Base-by-base conservation (phyloP, 371 early-diverging fungal genomes). In the Phascolomyces articulosus region DNA sequence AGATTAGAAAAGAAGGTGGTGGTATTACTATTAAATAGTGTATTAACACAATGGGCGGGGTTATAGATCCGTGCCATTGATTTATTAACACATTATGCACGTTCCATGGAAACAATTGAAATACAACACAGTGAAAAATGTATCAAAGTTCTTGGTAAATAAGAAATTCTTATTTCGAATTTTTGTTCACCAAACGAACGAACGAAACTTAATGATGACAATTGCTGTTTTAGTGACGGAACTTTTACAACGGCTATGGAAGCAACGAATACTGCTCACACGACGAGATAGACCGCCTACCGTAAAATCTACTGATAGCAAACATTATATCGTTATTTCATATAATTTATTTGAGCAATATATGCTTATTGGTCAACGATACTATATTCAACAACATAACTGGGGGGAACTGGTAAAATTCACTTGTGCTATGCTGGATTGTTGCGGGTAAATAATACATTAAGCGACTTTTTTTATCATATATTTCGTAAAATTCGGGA, bases 21-120 rank as follows among this genome's bases (percentile, higher is more conserved):
- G 13, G 13, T 38, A 38, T n/a, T n/a, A n/a, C n/a, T n/a, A n/a
- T n/a, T n/a, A n/a, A n/a, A n/a, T n/a, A n/a, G n/a, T n/a, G n/a
- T n/a, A n/a, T n/a, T n/a, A n/a, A n/a, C n/a, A n/a, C n/a, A n/a
- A n/a, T n/a, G n/a, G n/a, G n/a, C n/a, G n/a, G n/a, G n/a, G n/a
- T n/a, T n/a, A n/a, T 48, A 80, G 80, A 77, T 80, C 23, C 69
- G 66, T 1, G 78, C 80, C 21, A 77, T 80, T 47, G 71, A 75
- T 20, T 41, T 75, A 4, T 51, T 80, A 40, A 75, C 75, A 13
- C 38, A 71, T 4, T 72, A 67, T 38, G 72, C 76, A 6, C 74
- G 70, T 49, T 68, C 66, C 11, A 58, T 68, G 55, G 59, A 68
- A 54, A 40, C 26, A 16, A 34, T 24, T 4, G 66, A 68, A 55